Evolutionary conservation across 495 filamentous ascomycete genomes (phyloP).

Genomic region (Penicillium cataractarum): DNA sequence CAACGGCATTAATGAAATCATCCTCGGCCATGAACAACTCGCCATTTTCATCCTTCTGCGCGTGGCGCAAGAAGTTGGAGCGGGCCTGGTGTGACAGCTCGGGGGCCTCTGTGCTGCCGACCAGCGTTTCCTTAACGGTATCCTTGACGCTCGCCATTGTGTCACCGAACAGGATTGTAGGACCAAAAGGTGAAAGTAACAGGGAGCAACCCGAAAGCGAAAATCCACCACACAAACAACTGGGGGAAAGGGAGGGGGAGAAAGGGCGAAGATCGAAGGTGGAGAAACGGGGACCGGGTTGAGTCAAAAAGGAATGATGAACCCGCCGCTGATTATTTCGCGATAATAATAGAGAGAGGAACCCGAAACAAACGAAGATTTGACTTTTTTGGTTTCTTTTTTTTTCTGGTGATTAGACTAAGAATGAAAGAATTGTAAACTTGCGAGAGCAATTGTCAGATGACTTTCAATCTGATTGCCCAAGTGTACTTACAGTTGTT

Average conservation of each 20-base stretch:
- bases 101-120: slow-evolving; percentile 65
- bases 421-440: not conserved
- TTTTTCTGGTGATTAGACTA: not conserved
- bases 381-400: not conserved
- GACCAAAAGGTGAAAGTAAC: slow-evolving; percentile 7
- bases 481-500: not conserved
- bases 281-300: slow-evolving; percentile 23
- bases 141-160: slow-evolving; percentile 64
- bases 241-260: slow-evolving; percentile 22
- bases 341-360: slow-evolving; percentile 18
- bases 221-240: slow-evolving; percentile 21
- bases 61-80: slow-evolving; percentile 75
- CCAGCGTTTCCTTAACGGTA: slow-evolving; percentile 74
- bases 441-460: not conserved
- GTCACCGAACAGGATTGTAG: slow-evolving; percentile 24
- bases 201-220: slow-evolving; percentile 15
- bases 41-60: slow-evolving; percentile 74
- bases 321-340: slow-evolving; percentile 9
- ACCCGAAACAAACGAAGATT: slow-evolving; percentile 7
- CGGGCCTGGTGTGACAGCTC: slow-evolving; percentile 70
- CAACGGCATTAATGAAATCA: slow-evolving; percentile 88
- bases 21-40: slow-evolving; percentile 79
- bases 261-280: slow-evolving; percentile 19
- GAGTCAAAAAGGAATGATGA: slow-evolving; percentile 36
- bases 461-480: not conserved